Conservation (phyloP, 768 basidiomycete species). For the Pisolithus tinctorius region DNA sequence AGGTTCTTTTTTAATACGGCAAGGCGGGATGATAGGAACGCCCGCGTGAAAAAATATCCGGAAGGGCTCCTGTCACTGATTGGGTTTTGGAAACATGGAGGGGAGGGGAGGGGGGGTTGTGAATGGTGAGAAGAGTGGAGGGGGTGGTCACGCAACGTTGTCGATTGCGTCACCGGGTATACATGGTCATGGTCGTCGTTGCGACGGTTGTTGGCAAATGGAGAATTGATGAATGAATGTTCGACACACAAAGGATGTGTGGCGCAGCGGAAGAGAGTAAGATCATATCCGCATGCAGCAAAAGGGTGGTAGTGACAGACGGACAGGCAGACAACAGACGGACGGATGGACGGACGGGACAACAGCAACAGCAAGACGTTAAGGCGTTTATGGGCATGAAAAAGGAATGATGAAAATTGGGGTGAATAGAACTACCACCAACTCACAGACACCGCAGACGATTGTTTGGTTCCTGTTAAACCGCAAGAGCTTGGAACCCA, state of each 20-base stretch:
- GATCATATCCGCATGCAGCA: no score
- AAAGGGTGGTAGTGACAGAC: no score
- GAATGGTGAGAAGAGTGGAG: neutral
- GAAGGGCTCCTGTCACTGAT: slow-evolving; percentile 56
- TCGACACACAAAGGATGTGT: neutral
- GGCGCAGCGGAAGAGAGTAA: neutral
- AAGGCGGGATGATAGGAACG: slow-evolving; percentile 37
- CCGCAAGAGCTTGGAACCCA: slow-evolving; percentile 56
- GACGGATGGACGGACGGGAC: no score
- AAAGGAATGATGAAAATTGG: slow-evolving; percentile 8
- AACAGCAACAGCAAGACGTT: no score
- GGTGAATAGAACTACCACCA: slow-evolving; percentile 11
- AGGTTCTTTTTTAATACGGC: slow-evolving; percentile 23
- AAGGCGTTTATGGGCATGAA: slow-evolving; percentile 5
- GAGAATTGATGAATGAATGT: neutral
- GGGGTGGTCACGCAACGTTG: neutral
- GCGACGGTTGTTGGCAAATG: neutral
- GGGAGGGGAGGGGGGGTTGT: slow-evolving; percentile 7
- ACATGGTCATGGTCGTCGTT: neutral
- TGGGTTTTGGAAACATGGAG: slow-evolving; percentile 5
- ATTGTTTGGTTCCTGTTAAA: slow-evolving; percentile 61
- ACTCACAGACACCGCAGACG: slow-evolving; percentile 59
- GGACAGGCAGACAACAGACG: no score
- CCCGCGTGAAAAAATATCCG: slow-evolving; percentile 70
- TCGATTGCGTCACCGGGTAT: neutral